Conservation (phyloP, 2,329 filamentous ascomycete species). For the Hortaea werneckii region DNA sequence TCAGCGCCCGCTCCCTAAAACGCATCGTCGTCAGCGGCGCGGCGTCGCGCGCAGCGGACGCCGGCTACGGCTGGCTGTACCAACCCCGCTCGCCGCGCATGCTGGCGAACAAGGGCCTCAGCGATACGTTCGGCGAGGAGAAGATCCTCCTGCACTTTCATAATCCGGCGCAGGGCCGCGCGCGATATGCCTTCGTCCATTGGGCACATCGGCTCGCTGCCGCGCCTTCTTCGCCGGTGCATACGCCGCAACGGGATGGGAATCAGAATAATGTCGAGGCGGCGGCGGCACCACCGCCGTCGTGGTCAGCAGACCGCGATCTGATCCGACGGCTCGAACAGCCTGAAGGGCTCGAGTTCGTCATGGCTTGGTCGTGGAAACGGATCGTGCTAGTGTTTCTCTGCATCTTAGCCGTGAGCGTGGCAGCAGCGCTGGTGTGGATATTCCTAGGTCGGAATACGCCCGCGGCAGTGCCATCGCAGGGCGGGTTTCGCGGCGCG, state of each 20-base stretch:
- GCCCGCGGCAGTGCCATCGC: slow-evolving; percentile 5
- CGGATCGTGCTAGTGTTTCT: slow-evolving; percentile 21
- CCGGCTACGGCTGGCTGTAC: slow-evolving; percentile 20
- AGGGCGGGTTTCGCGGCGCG: slow-evolving; percentile 19
- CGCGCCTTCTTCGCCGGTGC: slow-evolving; percentile 4
- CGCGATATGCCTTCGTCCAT: slow-evolving; percentile 33
- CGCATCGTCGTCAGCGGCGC: slow-evolving; percentile 20
- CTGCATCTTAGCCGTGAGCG: slow-evolving; percentile 18
- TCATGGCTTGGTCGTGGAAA: slow-evolving; percentile 23
- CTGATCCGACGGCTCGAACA: slow-evolving; percentile 14
- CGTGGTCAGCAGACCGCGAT: slow-evolving; percentile 2
- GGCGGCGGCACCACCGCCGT: background rate
- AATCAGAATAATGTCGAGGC: slow-evolving; percentile 2
- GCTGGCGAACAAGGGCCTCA: slow-evolving; percentile 21
- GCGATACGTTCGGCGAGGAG: slow-evolving; percentile 30
- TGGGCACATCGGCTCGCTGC: slow-evolving; percentile 31
- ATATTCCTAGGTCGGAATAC: slow-evolving; percentile 24
- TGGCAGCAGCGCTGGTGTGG: slow-evolving; percentile 26
- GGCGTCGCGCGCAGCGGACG: slow-evolving; percentile 16
- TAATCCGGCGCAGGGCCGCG: slow-evolving; percentile 24
- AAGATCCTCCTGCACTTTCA: slow-evolving; percentile 28
- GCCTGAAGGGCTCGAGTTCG: slow-evolving; percentile 27
- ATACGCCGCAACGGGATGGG: slow-evolving; percentile 1
- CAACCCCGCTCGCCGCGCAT: slow-evolving; percentile 19
- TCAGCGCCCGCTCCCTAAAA: slow-evolving; percentile 23